Percentiles rank a stretch among this genome's conserved stretches.
Conservation (phyloP, 129 eudicot species). For the Lonicera japonica region DNA sequence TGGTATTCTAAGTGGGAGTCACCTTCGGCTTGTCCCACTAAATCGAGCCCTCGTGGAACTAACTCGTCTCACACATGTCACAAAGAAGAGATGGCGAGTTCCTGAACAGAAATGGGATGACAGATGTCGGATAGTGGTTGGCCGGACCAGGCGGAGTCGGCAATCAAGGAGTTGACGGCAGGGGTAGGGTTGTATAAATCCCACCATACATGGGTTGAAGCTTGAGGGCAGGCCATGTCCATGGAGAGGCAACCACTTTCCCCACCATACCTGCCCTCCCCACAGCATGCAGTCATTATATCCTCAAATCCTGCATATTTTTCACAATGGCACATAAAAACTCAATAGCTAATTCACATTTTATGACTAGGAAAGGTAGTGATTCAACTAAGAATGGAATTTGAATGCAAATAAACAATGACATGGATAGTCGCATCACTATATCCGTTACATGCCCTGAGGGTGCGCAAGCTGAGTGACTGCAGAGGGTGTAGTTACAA, state of each 20-base stretch:
- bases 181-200: slow-evolving; percentile 61
- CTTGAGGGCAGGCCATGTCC: slow-evolving; percentile 41
- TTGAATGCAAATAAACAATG: background rate
- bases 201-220: slow-evolving; percentile 65
- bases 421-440: too few relatives aligned
- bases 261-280: slow-evolving; percentile 36
- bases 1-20: too few relatives aligned
- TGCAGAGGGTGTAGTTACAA: too few relatives aligned
- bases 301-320: slow-evolving; percentile 51
- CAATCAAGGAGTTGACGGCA: slow-evolving; percentile 45
- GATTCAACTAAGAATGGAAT: background rate
- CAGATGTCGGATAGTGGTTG: slow-evolving; percentile 33
- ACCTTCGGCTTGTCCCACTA: background rate
- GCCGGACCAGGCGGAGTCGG: slow-evolving; percentile 66
- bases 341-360: background rate
- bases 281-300: slow-evolving; percentile 65
- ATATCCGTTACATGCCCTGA: too few relatives aligned
- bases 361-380: too few relatives aligned
- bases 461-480: too few relatives aligned
- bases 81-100: slow-evolving; percentile 20
- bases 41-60: background rate
- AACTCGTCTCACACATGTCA: too few relatives aligned
- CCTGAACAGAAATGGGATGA: slow-evolving; percentile 45
- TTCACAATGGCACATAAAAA: background rate
- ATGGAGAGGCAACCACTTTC: slow-evolving; percentile 44